A percentile compares a stretch with the other conserved stretches of the same genome.
Evolutionary conservation across 2,329 filamentous ascomycete genomes (phyloP).

Genomic region (Calonectria henricotiae): DNA sequence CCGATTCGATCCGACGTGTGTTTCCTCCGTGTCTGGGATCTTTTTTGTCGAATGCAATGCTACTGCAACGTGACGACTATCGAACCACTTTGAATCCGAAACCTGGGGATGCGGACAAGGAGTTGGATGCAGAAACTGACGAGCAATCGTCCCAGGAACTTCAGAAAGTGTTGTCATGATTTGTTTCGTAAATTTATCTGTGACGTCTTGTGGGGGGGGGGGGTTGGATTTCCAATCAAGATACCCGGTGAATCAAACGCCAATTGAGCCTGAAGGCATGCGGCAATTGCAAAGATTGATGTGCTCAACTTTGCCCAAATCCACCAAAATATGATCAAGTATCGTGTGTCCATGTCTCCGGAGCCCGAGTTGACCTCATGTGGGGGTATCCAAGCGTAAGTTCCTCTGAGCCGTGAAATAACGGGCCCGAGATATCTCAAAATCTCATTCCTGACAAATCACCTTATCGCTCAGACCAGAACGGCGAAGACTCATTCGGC

Average conservation of each 20-base stretch:
- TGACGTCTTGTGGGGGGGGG: not conserved
- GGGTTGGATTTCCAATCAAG: not conserved
- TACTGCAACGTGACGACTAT: slow-evolving; percentile 22
- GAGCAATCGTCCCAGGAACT: not conserved
- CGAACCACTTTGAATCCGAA: slow-evolving; percentile 22
- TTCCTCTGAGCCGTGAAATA: slow-evolving; percentile 39
- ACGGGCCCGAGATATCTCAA: slow-evolving; percentile 38
- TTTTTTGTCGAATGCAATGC: slow-evolving; percentile 16
- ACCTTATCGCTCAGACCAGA: slow-evolving; percentile 44
- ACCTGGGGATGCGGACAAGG: not conserved
- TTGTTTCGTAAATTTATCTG: slow-evolving; percentile 13
- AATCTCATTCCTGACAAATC: slow-evolving; percentile 51
- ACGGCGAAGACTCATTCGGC: slow-evolving; percentile 46
- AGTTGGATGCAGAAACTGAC: not conserved
- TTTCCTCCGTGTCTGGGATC: slow-evolving; percentile 23
- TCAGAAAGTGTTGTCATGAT: not conserved
- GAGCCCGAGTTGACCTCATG: slow-evolving; percentile 24
- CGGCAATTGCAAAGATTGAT: not conserved
- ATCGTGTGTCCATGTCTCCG: not conserved
- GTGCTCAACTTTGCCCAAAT: not conserved
- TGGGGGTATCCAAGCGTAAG: slow-evolving; percentile 44
- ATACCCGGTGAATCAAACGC: not conserved
- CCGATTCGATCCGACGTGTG: slow-evolving; percentile 40
- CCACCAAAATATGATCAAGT: not conserved
- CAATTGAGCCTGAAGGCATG: not conserved